Percentiles rank a stretch among this genome's conserved stretches.
Conservation (phyloP, 345 rosid genomes). For the Diplotaxis tenuifolia region DNA sequence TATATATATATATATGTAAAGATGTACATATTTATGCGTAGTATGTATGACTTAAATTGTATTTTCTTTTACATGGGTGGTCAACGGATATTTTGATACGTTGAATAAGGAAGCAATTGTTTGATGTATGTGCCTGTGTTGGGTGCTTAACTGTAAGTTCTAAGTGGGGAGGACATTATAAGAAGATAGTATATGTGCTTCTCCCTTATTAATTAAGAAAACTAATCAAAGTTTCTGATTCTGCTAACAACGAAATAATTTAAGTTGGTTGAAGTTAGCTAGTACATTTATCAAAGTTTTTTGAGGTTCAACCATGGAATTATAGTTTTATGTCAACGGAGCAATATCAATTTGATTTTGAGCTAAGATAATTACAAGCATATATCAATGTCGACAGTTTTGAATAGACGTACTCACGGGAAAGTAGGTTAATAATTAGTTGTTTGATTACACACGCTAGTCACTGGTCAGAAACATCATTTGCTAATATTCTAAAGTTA, state of each 20-base stretch:
- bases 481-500: slow-evolving; percentile 15
- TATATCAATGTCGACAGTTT: slow-evolving; percentile 16
- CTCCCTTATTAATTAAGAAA: not conserved
- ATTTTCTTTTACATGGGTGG: not conserved
- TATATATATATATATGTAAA: not conserved
- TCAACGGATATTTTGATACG: not conserved
- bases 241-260: not conserved
- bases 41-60: not conserved
- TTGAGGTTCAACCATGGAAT: not conserved
- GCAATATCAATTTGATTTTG: not conserved
- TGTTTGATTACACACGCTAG: slow-evolving; percentile 14
- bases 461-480: slow-evolving; percentile 11
- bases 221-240: not conserved
- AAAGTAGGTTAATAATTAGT: slow-evolving; percentile 28
- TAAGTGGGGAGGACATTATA: too few relatives aligned
- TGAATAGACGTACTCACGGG: not conserved
- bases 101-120: not conserved
- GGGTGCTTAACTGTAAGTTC: not conserved
- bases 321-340: not conserved
- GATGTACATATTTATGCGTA: not conserved
- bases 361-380: not conserved
- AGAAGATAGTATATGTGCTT: not conserved
- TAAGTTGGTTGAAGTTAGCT: not conserved
- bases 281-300: not conserved
- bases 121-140: not conserved